Base-by-base conservation (phyloP, 176 grass and related monocot species). In the Oryza meridionalis region DNA sequence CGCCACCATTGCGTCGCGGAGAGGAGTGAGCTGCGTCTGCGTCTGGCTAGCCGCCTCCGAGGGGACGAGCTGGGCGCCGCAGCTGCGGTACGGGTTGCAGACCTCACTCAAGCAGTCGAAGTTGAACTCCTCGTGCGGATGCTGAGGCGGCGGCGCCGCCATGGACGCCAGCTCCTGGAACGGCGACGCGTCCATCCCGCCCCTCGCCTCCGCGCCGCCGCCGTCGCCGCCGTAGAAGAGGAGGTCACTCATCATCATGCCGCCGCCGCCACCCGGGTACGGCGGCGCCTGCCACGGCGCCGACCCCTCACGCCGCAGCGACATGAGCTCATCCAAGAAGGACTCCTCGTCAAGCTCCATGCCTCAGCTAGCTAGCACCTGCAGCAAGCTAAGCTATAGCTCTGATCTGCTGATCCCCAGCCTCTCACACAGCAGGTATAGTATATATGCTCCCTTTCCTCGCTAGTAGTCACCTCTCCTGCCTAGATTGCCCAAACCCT, bases 311-410 rank as follows among this genome's bases (percentile, higher is more conserved):
- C 86, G 85, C 8, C 81, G 85, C 80, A 89, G 76, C 21, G 91
- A 88, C 84, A 93, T 87, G 31, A 96, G 94, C 87, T 97, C 94
- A 58, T 97, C 89, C 61, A 97, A 50, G 84, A 97, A 91, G 14
- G 88, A 80, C 53, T 89, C 84, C 88, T 97, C 94, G 38, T 94
- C 94, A 32, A 92, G 81, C 84, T 92, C 94, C 94, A 92, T 94
- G 58, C 68, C 31, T 37, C 7, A 6, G 4, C 37, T 42, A 24
- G 9, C 9, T 42, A 24, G 9, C 9, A 24, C 58, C 58, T 1
- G 58, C 58, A 58, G 53, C 53, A 58, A n/a, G 42, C 42, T 10
- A 15, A 7, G 21, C n/a, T 10, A 62, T 10, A 62, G 58, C 55
- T 61, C 29, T 31, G 2, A 5, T 58, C 14, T 17, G 4, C 49